A percentile compares a stretch with the other conserved stretches of the same genome.
phyloP scores from a whole-genome alignment of 371 early-diverging fungal species.

The Fennellomyces sp. region DNA sequence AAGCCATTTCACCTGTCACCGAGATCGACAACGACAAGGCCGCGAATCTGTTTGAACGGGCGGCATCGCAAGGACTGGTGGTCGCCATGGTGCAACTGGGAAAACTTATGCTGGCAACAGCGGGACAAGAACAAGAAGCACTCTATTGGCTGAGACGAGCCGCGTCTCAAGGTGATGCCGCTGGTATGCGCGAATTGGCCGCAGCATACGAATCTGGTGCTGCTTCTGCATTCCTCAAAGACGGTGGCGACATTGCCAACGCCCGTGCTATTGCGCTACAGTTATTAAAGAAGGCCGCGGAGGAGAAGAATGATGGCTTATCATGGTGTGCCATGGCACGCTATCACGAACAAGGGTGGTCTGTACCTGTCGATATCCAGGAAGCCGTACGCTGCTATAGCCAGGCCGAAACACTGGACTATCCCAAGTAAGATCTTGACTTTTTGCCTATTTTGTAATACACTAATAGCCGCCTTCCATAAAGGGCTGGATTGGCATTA shows the following conservation, averaged over 20 bases:
- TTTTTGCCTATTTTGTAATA: not conserved
- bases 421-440: slow-evolving; percentile 26
- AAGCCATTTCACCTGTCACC: slow-evolving; percentile 39
- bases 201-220: slow-evolving; percentile 11
- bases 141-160: slow-evolving; percentile 16
- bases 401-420: slow-evolving; percentile 25
- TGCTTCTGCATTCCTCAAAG: slow-evolving; percentile 2
- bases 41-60: slow-evolving; percentile 29
- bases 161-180: slow-evolving; percentile 5
- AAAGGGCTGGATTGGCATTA: slow-evolving; percentile 18
- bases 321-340: slow-evolving; percentile 26
- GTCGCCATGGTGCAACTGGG: slow-evolving; percentile 41
- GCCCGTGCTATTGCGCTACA: slow-evolving; percentile 9
- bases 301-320: slow-evolving; percentile 10
- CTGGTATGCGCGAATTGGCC: slow-evolving; percentile 22
- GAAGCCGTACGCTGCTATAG: slow-evolving; percentile 28
- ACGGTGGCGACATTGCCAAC: not conserved
- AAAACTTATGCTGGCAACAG: slow-evolving; percentile 15
- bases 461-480: not conserved
- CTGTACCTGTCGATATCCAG: slow-evolving; percentile 8
- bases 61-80: slow-evolving; percentile 40
- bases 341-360: slow-evolving; percentile 31
- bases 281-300: slow-evolving; percentile 9
- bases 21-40: slow-evolving; percentile 31
- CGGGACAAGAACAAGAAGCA: slow-evolving; percentile 4